Conservation (phyloP, 140 eudicot species). For the Bidens hawaiensis region DNA sequence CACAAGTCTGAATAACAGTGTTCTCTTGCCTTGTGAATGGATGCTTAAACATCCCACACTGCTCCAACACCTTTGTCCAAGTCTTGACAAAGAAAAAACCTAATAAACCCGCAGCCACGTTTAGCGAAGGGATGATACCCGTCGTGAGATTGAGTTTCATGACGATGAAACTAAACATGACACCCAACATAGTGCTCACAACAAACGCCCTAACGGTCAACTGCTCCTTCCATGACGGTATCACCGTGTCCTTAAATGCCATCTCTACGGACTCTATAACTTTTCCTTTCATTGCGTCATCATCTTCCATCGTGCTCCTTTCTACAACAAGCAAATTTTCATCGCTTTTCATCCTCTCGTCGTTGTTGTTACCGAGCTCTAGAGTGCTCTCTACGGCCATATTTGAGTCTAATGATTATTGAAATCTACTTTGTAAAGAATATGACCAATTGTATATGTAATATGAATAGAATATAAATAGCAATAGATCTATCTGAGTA, state of each 20-base stretch:
- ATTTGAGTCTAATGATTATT: slow-evolving; percentile 12
- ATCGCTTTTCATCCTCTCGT: neutral
- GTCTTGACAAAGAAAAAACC: slow-evolving; percentile 54
- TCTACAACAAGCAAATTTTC: slow-evolving; percentile 11
- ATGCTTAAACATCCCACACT: slow-evolving; percentile 43
- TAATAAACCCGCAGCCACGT: slow-evolving; percentile 68
- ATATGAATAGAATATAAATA: neutral
- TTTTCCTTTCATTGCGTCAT: slow-evolving; percentile 19
- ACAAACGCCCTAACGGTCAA: slow-evolving; percentile 51
- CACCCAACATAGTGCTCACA: slow-evolving; percentile 33
- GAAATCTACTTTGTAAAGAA: neutral
- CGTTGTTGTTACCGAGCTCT: slow-evolving; percentile 24
- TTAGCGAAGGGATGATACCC: slow-evolving; percentile 70
- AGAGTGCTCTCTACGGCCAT: slow-evolving; percentile 18
- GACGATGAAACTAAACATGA: slow-evolving; percentile 58
- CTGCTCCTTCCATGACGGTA: slow-evolving; percentile 68
- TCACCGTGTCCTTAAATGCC: slow-evolving; percentile 28
- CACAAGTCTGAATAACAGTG: slow-evolving; percentile 74
- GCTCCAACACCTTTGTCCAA: slow-evolving; percentile 32
- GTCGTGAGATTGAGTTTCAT: slow-evolving; percentile 57
- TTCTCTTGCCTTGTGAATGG: slow-evolving; percentile 77
- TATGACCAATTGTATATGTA: neutral
- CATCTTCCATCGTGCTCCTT: neutral
- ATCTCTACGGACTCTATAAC: slow-evolving; percentile 34
- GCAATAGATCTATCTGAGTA: neutral